phyloP scores from a whole-genome alignment of 345 rosid genomes.

The Cardamine chenopodiifolia region DNA sequence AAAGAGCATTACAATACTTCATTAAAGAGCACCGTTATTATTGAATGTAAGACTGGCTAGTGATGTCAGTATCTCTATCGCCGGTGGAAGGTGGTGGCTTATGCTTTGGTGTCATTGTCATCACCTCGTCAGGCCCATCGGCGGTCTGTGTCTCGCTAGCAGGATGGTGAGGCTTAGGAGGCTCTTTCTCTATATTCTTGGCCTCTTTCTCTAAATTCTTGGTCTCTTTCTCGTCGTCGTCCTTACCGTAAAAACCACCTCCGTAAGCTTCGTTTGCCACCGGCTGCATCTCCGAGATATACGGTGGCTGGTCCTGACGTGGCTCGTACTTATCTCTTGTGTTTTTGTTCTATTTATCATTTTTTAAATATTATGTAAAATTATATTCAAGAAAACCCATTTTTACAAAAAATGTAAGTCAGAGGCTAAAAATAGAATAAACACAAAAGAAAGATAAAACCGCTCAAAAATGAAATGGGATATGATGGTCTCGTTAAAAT shows the following conservation, averaged over 20 bases:
- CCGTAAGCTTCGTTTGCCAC: slow-evolving; percentile 64
- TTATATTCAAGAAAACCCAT: too few species aligned
- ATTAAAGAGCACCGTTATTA: slow-evolving; percentile 5
- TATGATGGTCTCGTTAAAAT: too few species aligned
- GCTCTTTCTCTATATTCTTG: slow-evolving; percentile 16
- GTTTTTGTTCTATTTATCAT: slow-evolving; percentile 45
- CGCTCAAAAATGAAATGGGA: too few species aligned
- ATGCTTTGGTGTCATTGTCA: slow-evolving; percentile 45
- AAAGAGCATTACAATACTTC: not conserved
- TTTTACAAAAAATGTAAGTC: too few species aligned
- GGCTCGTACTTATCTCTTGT: slow-evolving; percentile 32
- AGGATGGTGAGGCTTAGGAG: slow-evolving; percentile 29
- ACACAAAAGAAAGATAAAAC: too few species aligned
- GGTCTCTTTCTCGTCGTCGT: slow-evolving; percentile 34
- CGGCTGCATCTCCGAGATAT: slow-evolving; percentile 54
- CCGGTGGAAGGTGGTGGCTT: slow-evolving; percentile 61
- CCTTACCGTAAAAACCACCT: slow-evolving; percentile 64
- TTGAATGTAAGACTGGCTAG: slow-evolving; percentile 76
- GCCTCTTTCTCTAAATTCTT: slow-evolving; percentile 3
- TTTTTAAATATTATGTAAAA: too few species aligned
- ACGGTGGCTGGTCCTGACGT: slow-evolving; percentile 48
- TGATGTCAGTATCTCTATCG: slow-evolving; percentile 61
- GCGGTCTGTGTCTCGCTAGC: slow-evolving; percentile 72
- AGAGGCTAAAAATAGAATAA: too few species aligned
- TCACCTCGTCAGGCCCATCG: slow-evolving; percentile 53